Percentiles rank a stretch among this genome's conserved stretches.
phyloP scores from a whole-genome alignment of 805 yeast genomes.

The Lachancea waltii region DNA sequence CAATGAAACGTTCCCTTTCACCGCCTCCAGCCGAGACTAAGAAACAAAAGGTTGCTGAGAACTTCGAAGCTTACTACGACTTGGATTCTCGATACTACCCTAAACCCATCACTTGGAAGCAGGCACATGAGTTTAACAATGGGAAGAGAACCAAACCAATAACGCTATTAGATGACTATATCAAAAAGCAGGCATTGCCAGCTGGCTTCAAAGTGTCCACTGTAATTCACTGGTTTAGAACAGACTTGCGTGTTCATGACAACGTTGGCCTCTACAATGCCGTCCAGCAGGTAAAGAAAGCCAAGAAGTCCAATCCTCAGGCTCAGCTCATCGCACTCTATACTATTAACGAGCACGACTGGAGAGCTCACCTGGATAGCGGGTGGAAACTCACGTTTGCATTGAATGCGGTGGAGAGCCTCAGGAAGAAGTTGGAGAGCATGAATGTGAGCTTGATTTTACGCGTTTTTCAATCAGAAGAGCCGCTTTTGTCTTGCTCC shows the following conservation, averaged over 20 bases:
- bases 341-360: conserved; percentile 37
- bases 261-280: conserved; percentile 39
- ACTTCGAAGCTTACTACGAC: conserved; percentile 14
- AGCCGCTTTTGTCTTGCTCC: conserved; percentile 13
- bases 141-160: conserved; percentile 16
- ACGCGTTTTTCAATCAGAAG: conserved; percentile 19
- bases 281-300: conserved; percentile 27
- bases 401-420: conserved; percentile 29
- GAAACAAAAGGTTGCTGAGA: conserved; percentile 8
- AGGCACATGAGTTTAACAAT: conserved; percentile 19
- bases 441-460: conserved; percentile 35
- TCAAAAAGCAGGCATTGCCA: conserved; percentile 3
- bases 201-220: conserved; percentile 7
- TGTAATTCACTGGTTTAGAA: conserved; percentile 42
- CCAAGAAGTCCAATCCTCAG: conserved; percentile 9
- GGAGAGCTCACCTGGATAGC: conserved; percentile 39
- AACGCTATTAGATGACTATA: conserved; percentile 10
- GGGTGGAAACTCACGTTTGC: conserved; percentile 38
- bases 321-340: conserved; percentile 38
- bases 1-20: conserved; percentile 6
- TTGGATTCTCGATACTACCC: conserved; percentile 16
- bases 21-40: conserved; percentile 4
- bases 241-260: conserved; percentile 42
- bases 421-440: conserved; percentile 29
- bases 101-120: conserved; percentile 14